phyloP scores from a whole-genome alignment of 257 asterid genomes.

The Solanum rostratum region DNA sequence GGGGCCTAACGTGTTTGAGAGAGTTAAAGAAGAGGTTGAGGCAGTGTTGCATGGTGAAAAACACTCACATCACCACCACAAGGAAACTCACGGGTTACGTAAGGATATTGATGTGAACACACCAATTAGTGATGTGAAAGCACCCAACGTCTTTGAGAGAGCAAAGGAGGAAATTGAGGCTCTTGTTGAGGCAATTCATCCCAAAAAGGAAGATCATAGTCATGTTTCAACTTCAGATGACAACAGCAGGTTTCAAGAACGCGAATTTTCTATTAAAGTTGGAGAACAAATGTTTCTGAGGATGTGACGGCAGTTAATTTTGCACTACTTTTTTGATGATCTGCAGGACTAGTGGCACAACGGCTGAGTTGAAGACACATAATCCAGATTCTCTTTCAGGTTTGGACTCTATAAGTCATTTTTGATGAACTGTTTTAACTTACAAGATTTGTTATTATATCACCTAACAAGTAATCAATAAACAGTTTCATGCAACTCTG shows the following conservation, averaged over 20 bases:
- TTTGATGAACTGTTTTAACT: background rate
- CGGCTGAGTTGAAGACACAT: conserved; percentile 12
- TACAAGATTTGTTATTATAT: background rate
- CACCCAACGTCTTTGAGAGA: conserved; percentile 69
- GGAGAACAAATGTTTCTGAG: background rate
- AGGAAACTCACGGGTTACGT: conserved; percentile 65
- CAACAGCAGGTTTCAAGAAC: conserved; percentile 21
- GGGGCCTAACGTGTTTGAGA: conserved; percentile 30
- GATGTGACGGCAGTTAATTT: background rate
- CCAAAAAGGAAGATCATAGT: conserved; percentile 29
- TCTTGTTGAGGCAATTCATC: conserved; percentile 46
- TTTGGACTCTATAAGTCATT: conserved; percentile 1
- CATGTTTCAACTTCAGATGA: background rate
- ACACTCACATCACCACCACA: conserved; percentile 23
- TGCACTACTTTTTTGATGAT: background rate
- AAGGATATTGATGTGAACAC: conserved; percentile 48
- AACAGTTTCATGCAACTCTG: background rate
- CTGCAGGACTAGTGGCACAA: conserved; percentile 27
- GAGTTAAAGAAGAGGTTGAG: conserved; percentile 33
- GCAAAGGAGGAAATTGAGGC: conserved; percentile 82
- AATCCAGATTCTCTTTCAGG: conserved; percentile 29
- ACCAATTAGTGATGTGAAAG: conserved; percentile 44
- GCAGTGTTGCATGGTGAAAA: conserved; percentile 24
- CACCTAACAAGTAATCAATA: background rate
- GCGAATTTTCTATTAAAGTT: background rate